phyloP scores from a whole-genome alignment of 2,329 filamentous ascomycete genomes.

The Pseudogymnoascus verrucosus region DNA sequence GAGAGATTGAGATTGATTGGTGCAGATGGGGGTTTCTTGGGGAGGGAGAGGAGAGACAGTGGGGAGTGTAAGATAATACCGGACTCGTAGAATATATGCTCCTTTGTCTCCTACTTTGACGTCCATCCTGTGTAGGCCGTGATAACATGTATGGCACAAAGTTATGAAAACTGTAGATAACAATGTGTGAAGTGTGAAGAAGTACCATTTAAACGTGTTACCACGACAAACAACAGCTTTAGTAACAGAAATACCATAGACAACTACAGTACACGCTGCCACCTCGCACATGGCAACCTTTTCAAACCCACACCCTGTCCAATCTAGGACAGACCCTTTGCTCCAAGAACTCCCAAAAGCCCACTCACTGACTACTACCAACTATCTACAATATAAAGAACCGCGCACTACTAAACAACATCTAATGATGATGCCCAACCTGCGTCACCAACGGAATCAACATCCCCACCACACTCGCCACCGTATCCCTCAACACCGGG shows the following conservation, averaged over 20 bases:
- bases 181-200: background rate
- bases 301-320: background rate
- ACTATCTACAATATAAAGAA: constrained; percentile 10
- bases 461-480: constrained; percentile 69
- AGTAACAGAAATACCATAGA: background rate
- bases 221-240: background rate
- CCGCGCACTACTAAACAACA: too few relatives aligned
- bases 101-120: background rate
- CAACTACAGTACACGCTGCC: background rate
- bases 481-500: constrained; percentile 58
- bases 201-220: background rate
- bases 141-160: background rate
- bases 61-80: background rate
- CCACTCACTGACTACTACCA: too few relatives aligned
- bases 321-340: background rate
- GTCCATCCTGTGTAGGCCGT: background rate
- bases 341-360: background rate
- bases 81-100: background rate
- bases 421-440: constrained; percentile 69
- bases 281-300: background rate
- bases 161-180: background rate
- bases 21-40: too few relatives aligned
- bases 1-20: too few relatives aligned
- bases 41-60: background rate
- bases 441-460: constrained; percentile 69